These are phyloP conservation scores for Wickerhamomyces hampshirensis DNA, from an alignment of 805 yeast species.

Conservation along the genomic window DNA sequence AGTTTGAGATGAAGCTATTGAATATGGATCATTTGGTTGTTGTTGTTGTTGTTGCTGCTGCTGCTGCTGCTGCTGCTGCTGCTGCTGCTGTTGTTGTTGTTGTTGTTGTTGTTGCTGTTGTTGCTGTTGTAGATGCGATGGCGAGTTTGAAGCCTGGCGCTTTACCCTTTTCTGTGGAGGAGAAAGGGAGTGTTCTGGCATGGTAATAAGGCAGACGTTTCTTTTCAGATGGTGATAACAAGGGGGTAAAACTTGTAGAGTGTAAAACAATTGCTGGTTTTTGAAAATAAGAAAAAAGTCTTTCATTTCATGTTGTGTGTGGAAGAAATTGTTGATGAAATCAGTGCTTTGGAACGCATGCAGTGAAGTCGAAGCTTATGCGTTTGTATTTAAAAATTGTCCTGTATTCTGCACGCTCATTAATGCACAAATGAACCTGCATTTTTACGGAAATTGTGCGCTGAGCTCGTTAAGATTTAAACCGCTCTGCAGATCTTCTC, in stretches of 20 bases:
- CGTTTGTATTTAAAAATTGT: not conserved
- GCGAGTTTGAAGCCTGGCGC: conserved; percentile 11
- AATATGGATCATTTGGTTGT: conserved; percentile 6
- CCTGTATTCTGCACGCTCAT: not conserved
- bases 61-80: conserved; percentile 1
- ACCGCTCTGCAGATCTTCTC: not conserved
- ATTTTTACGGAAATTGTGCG: not conserved
- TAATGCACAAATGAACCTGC: not conserved
- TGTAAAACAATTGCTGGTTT: too few relatives aligned
- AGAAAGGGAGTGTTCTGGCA: conserved; percentile 18
- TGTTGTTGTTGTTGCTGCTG: conserved; percentile 2
- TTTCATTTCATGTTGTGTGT: not conserved
- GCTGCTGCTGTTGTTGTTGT: conserved; percentile 2
- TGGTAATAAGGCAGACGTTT: conserved; percentile 2
- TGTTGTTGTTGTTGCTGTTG: conserved; percentile 3
- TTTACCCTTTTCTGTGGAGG: conserved; percentile 13
- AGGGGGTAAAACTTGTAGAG: too few relatives aligned
- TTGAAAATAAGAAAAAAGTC: not conserved
- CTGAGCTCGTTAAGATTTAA: too few relatives aligned
- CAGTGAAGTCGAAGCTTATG: not conserved
- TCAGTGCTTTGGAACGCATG: not conserved
- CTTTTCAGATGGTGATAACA: too few relatives aligned
- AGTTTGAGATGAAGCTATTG: conserved; percentile 14
- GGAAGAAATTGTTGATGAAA: not conserved
- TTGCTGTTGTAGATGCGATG: conserved; percentile 1